phyloP scores from a whole-genome alignment of 805 yeast species.

The Yarrowia sp. region DNA sequence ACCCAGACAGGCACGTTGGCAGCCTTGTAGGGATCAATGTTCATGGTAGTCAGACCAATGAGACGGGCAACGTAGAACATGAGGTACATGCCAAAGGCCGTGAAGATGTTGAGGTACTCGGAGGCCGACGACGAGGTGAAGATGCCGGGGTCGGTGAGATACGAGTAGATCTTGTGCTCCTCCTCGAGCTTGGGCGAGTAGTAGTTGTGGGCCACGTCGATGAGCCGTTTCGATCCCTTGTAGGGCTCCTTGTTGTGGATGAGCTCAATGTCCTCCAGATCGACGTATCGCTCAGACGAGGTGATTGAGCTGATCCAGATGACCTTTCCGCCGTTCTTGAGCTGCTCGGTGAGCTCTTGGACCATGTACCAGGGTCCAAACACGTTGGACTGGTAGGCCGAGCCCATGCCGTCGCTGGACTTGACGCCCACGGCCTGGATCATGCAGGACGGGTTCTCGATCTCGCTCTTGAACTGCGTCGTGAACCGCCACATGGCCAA shows the following conservation, averaged over 20 bases:
- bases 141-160: constrained; percentile 90
- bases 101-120: constrained; percentile 64
- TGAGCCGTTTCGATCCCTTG: constrained; percentile 86
- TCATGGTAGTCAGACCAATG: constrained; percentile 85
- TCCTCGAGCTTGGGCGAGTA: constrained; percentile 53
- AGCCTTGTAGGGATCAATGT: constrained; percentile 82
- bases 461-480: constrained; percentile 69
- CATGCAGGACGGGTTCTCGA: constrained; percentile 85
- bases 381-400: constrained; percentile 93
- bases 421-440: constrained; percentile 75
- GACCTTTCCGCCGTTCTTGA: constrained; percentile 61
- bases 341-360: constrained; percentile 56
- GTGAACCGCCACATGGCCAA: constrained; percentile 69
- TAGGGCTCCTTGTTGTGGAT: constrained; percentile 64
- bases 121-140: constrained; percentile 80
- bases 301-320: constrained; percentile 86
- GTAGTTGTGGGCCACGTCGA: constrained; percentile 78
- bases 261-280: constrained; percentile 73
- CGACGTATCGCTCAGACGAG: constrained; percentile 71
- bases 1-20: constrained; percentile 83
- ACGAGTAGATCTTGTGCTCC: constrained; percentile 60
- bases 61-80: constrained; percentile 80
- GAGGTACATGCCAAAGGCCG: constrained; percentile 81
- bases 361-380: constrained; percentile 90
- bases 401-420: constrained; percentile 75